Percentiles rank a stretch among this genome's conserved stretches.
Evolutionary conservation across 441 rosid species (phyloP).

Genomic region (Brassica balearica): DNA sequence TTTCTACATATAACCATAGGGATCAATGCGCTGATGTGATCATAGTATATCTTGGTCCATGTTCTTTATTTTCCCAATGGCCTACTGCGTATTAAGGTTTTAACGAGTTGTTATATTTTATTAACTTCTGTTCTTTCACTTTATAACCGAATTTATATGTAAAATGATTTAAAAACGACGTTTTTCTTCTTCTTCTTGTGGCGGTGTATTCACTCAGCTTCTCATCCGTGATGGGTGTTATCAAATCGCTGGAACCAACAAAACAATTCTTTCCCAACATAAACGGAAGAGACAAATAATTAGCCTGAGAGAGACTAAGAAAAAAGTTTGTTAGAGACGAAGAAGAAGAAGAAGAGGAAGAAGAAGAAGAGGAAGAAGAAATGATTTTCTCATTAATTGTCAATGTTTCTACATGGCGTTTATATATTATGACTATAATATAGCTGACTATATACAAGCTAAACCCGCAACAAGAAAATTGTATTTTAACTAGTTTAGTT

Average conservation of each 20-base stretch:
- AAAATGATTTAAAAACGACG: background rate
- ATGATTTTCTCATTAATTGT: background rate
- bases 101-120: background rate
- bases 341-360: background rate
- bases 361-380: no score
- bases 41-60: background rate
- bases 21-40: no score
- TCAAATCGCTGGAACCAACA: background rate
- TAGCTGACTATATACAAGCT: background rate
- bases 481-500: background rate
- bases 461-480: background rate
- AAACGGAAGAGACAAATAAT: background rate
- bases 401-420: background rate
- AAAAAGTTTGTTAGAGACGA: background rate
- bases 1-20: background rate
- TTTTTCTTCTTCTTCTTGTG: background rate
- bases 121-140: background rate
- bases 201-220: slow-evolving; percentile 5
- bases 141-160: slow-evolving; percentile 1
- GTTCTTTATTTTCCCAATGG: background rate
- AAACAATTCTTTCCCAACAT: background rate
- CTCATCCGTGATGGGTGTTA: background rate
- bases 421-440: background rate
- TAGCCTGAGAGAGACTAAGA: background rate
- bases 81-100: background rate